Evolutionary conservation across 1,139 yeast genomes (phyloP), one percentile per base, ranked within the genome.

Genomic region (Taphrina deformans): DNA sequence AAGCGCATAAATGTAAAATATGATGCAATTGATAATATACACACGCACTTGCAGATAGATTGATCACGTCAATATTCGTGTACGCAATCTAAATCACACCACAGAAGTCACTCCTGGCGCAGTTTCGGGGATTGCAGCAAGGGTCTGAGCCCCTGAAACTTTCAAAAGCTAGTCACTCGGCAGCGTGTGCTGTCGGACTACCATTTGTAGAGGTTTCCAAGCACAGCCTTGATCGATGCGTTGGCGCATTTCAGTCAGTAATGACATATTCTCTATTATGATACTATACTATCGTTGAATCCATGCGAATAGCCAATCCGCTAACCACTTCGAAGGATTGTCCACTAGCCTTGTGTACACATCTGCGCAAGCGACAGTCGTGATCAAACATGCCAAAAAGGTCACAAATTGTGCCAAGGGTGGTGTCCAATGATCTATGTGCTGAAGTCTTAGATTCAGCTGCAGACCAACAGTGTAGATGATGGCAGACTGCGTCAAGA

Each of bases 391-490:
- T 18, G 55, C 56, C 40, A 40, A 16, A 18, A 59, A 59, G n/a
- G 55, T 41, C 9, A 59, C 56, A 50, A 59, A 50, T 23, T 59
- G 63, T 16, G 63, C 63, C 31, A 59, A 45, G 10, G 63, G 63
- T 27, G 56, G 40, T 6, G 55, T 14, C 63, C 63, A 59, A 27
- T 35, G 56, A 16, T 59, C 55, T 14, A 38, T n/a, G 21, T 35
- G n/a, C 35, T 59, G 63, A n/a, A 59, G 31, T 12, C 46, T 6
- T 2, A 59, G 38, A 29, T 59, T 59, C 55, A 59, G 41, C 33
- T 52, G 63, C 40, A 59, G 56, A 5, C 63, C 63, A 21, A 59
- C n/a, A 3, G 63, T 59, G 56, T 59, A 59, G 40, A 59, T 59
- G 56, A 59, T 59, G 27, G 55, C 40, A 3, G 56, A 51, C 26